Evolutionary conservation across 2,329 filamentous ascomycete genomes (phyloP).

Genomic region (Emydomyces testavorans): DNA sequence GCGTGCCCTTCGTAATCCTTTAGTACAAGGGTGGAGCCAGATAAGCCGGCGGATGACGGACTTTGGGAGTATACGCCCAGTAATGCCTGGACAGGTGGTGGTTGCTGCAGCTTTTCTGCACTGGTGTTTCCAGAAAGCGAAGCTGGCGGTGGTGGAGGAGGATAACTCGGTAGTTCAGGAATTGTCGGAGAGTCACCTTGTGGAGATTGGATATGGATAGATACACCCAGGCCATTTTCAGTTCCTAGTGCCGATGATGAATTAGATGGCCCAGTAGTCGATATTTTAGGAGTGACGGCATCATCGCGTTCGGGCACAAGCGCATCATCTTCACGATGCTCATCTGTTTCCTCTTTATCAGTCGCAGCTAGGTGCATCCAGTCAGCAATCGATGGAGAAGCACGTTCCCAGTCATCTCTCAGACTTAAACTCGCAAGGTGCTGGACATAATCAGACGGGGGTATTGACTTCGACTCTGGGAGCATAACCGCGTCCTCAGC

Average conservation of each 20-base stretch:
- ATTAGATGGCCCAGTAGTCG: conserved; percentile 14
- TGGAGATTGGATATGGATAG: conserved; percentile 31
- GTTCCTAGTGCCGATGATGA: conserved; percentile 12
- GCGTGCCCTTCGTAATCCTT: conserved; percentile 18
- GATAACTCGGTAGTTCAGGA: conserved; percentile 33
- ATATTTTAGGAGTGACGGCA: conserved; percentile 22
- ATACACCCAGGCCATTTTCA: conserved; percentile 35
- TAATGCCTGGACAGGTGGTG: conserved; percentile 15
- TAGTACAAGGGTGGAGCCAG: conserved; percentile 10
- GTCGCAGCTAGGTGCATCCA: conserved; percentile 38
- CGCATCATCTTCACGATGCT: not conserved
- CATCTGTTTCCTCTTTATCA: conserved; percentile 20
- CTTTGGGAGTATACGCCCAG: conserved; percentile 20
- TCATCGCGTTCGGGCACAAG: conserved; percentile 15
- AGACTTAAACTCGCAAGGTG: conserved; percentile 36
- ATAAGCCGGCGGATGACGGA: conserved; percentile 14
- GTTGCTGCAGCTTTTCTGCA: conserved; percentile 9
- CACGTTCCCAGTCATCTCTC: conserved; percentile 39
- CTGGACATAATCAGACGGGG: conserved; percentile 24
- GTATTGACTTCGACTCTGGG: conserved; percentile 16
- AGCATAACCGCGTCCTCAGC: conserved; percentile 30
- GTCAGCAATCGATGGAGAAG: conserved; percentile 40
- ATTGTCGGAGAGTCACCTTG: conserved; percentile 21
- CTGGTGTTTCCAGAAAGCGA: conserved; percentile 4
- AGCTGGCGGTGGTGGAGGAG: conserved; percentile 36